phyloP scores from a whole-genome alignment of 2,329 filamentous ascomycete genomes.

The Talaromyces sp. region DNA sequence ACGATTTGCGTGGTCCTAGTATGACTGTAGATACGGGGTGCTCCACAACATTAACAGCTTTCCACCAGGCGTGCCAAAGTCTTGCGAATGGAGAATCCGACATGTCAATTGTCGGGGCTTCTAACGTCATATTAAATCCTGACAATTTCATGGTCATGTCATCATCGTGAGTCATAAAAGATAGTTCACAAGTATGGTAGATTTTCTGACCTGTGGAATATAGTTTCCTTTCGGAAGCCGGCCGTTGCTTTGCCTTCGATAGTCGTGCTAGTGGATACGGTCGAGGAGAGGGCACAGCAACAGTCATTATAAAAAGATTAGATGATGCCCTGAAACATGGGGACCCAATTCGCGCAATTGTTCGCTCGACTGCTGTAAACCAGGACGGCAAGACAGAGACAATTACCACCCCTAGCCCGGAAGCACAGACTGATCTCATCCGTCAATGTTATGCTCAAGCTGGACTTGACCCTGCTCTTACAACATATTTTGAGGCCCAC shows the following conservation, averaged over 20 bases:
- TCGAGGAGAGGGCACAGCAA: constrained; percentile 59
- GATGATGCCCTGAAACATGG: neutral
- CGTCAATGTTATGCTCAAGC: constrained; percentile 43
- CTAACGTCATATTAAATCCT: constrained; percentile 15
- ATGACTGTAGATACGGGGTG: constrained; percentile 21
- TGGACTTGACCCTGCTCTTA: constrained; percentile 25
- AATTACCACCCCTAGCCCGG: constrained; percentile 26
- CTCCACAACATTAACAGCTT: constrained; percentile 13
- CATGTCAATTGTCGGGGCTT: constrained; percentile 14
- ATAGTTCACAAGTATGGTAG: neutral
- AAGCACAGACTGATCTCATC: constrained; percentile 32
- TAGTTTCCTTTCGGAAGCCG: neutral
- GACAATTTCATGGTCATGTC: neutral
- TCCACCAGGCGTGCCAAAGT: neutral
- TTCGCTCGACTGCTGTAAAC: neutral
- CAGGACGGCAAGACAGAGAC: neutral
- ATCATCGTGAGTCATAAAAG: neutral
- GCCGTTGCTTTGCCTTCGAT: constrained; percentile 26
- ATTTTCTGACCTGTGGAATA: neutral
- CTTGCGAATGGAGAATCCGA: constrained; percentile 9
- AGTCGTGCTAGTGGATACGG: constrained; percentile 59
- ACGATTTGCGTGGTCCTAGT: constrained; percentile 14
- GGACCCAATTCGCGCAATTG: neutral
- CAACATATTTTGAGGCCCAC: constrained; percentile 23
- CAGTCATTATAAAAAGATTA: constrained; percentile 33